phyloP scores from a whole-genome alignment of 139 green algal genomes.

The Pleodorina starrii region DNA sequence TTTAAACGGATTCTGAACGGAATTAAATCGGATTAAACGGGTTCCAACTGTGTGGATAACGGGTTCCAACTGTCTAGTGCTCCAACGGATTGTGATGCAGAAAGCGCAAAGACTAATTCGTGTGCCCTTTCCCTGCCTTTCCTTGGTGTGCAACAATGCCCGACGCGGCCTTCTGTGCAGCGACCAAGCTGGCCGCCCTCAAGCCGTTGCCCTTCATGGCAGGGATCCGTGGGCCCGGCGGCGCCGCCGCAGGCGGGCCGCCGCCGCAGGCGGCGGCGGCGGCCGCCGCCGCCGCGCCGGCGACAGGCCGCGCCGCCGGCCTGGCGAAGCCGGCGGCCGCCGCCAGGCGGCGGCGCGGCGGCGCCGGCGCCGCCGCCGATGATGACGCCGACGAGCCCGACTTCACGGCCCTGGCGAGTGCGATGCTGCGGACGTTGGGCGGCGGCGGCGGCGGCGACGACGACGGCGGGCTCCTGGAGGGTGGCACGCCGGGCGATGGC shows the following conservation, averaged over 20 bases:
- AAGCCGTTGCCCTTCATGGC: slow-evolving; percentile 40
- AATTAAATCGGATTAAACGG: no score
- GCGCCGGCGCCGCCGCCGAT: neutral
- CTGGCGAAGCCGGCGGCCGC: neutral
- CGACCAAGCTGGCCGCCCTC: neutral
- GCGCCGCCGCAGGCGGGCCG: neutral
- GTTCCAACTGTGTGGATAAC: no score
- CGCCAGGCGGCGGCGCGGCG: neutral
- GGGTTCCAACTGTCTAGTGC: no score
- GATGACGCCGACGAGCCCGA: neutral
- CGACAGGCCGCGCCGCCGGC: neutral
- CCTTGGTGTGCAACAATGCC: no score
- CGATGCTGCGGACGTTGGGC: neutral
- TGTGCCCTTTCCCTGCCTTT: no score
- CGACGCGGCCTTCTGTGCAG: no score
- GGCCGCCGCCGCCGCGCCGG: neutral
- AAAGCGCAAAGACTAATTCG: no score
- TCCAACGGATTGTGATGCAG: no score
- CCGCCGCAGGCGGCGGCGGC: neutral
- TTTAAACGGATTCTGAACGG: no score
- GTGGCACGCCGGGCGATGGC: neutral
- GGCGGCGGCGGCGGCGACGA: neutral
- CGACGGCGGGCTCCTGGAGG: no score
- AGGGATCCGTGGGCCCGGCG: neutral
- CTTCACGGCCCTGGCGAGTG: neutral